Evolutionary conservation across 2,329 filamentous ascomycete genomes (phyloP).

Genomic region (Colletotrichum sansevieriae): DNA sequence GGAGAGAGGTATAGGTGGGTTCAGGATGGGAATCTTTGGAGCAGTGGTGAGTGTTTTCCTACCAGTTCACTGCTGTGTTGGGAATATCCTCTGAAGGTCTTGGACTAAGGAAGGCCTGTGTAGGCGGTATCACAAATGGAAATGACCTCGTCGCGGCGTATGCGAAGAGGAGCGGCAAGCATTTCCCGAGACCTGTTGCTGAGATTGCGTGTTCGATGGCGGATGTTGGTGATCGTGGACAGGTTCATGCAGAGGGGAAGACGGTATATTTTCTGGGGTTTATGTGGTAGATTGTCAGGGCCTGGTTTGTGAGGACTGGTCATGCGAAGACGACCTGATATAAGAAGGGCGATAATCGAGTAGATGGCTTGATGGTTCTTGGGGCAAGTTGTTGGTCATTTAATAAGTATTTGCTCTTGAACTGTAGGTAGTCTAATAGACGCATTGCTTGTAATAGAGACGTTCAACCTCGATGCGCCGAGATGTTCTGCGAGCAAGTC

Average conservation of each 20-base stretch:
- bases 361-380: neutral
- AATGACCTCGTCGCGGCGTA: slow-evolving; percentile 69
- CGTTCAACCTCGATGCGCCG: too few relatives aligned
- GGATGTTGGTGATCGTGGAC: slow-evolving; percentile 63
- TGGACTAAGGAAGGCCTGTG: slow-evolving; percentile 3
- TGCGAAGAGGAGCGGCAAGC: slow-evolving; percentile 54
- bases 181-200: slow-evolving; percentile 58
- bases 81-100: neutral
- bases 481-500: neutral
- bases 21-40: slow-evolving; percentile 67
- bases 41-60: slow-evolving; percentile 57
- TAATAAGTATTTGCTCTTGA: too few relatives aligned
- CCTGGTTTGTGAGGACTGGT: slow-evolving; percentile 47
- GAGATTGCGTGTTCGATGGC: slow-evolving; percentile 59
- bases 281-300: slow-evolving; percentile 55
- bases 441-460: too few relatives aligned
- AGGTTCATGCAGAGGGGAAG: slow-evolving; percentile 57
- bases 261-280: slow-evolving; percentile 50
- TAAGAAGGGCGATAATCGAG: neutral
- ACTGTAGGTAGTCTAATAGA: too few relatives aligned
- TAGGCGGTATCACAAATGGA: slow-evolving; percentile 68
- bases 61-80: neutral
- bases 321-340: slow-evolving; percentile 15
- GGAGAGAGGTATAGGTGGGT: slow-evolving; percentile 64
- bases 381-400: neutral